Conservation (phyloP, 169 alveolate genomes). For the Eimeria falciformis region DNA sequence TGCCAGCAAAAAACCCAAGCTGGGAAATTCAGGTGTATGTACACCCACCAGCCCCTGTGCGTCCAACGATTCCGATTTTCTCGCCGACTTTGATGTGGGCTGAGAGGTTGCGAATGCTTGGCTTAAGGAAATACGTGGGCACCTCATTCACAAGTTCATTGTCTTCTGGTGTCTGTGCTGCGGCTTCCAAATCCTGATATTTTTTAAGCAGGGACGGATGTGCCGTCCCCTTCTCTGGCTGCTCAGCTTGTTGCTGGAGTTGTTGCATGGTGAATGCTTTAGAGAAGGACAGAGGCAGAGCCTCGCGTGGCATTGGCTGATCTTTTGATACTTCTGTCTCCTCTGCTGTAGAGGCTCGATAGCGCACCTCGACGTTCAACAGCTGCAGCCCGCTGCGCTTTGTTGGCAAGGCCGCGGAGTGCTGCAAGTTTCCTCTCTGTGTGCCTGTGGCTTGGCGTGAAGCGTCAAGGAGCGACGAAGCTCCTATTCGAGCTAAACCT, state of each 20-base stretch:
- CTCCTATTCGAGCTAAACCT: too few relatives aligned
- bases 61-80: conserved; percentile 90
- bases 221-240: too few relatives aligned
- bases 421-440: neutral
- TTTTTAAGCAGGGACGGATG: too few relatives aligned
- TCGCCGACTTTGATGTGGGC: conserved; percentile 86
- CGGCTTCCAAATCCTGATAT: conserved; percentile 42
- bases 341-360: conserved; percentile 39
- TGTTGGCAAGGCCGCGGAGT: neutral
- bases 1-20: neutral
- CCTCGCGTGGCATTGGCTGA: neutral
- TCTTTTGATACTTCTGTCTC: neutral
- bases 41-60: conserved; percentile 92
- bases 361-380: conserved; percentile 31
- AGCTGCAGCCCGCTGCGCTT: neutral
- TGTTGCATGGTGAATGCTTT: too few relatives aligned
- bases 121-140: conserved; percentile 78
- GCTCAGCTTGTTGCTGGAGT: too few relatives aligned
- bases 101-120: conserved; percentile 82
- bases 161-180: neutral
- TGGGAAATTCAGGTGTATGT: neutral
- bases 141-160: neutral
- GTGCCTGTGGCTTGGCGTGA: too few relatives aligned
- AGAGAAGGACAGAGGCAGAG: too few relatives aligned
- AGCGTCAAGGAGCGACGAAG: too few relatives aligned